Evolutionary conservation across 75 land plant genomes (phyloP), one percentile per base, ranked within the genome.

Genomic region (Adiantum capillusveneris): DNA sequence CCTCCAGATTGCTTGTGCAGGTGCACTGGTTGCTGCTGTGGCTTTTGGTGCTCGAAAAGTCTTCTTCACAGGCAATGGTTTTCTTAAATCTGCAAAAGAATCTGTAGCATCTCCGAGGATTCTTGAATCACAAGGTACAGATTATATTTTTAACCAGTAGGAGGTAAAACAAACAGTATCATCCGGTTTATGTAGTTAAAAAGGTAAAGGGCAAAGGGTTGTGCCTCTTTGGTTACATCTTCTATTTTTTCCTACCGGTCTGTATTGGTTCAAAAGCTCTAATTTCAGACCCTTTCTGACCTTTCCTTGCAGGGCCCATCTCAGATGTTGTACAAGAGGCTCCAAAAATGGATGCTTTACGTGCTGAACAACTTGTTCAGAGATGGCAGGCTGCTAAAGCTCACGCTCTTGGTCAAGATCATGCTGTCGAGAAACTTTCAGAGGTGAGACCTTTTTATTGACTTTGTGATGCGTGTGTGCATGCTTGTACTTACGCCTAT

Each of bases 381-480:
- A 79, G 85, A 52, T 93, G 98, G 98, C 96, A 93, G 65, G 62
- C 63, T 45, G 64, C 81, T 13, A 93, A 93, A 71, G 84, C 84
- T 31, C 63, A 68, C 31, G 98, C 98, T 21, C 80, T 93, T 65
- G 98, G 98, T 58, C 78, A 78, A 41, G 68, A 70, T 43, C 98
- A 89, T 65, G 65, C 53, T 36, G 60, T 92, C 29, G 65, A 41
- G 26, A 60, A 78, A 65, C 70, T 87, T 62, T 49, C 84, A 56
- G 84, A 88, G 84, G 97, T 92, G 14, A 46, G 21, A n/a, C n/a
- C n/a, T 39, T 13, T 39, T 39, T 13, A 13, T 39, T 9, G 42
- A 39, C n/a, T n/a, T n/a, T n/a, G n/a, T n/a, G n/a, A n/a, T n/a
- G n/a, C n/a, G n/a, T n/a, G n/a, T n/a, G n/a, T n/a, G n/a, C n/a